Evolutionary conservation across 1,139 yeast genomes (phyloP).

Genomic region (Yamadazyma kanchanaburiensis): DNA sequence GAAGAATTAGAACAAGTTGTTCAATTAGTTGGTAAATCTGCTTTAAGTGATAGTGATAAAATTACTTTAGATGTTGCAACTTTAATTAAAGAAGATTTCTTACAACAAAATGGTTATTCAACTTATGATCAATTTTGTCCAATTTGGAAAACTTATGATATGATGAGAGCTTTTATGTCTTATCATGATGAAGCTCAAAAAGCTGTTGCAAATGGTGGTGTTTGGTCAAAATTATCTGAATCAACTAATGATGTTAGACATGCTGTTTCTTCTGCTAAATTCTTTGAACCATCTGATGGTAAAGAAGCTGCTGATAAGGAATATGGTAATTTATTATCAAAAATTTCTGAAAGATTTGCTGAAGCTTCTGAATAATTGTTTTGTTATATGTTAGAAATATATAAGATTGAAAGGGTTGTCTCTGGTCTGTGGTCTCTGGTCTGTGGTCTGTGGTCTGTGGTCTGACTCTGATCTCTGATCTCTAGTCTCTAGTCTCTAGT

Average conservation of each 20-base stretch:
- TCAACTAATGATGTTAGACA: conserved; percentile 88
- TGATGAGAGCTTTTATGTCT: conserved; percentile 92
- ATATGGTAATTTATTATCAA: conserved; percentile 70
- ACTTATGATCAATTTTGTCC: conserved; percentile 99
- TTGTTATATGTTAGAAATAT: background rate
- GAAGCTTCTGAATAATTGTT: conserved; percentile 79
- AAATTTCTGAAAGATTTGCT: conserved; percentile 86
- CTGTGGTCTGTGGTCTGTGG: no score
- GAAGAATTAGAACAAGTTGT: conserved; percentile 99
- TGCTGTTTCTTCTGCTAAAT: conserved; percentile 89
- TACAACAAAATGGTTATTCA: conserved; percentile 98
- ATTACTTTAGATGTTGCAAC: conserved; percentile 91
- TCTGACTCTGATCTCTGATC: no score
- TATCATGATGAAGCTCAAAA: conserved; percentile 97
- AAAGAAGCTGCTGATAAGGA: conserved; percentile 71
- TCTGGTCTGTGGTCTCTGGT: no score
- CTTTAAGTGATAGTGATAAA: conserved; percentile 93
- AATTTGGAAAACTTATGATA: conserved; percentile 96
- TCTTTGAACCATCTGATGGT: conserved; percentile 93
- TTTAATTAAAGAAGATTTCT: conserved; percentile 93
- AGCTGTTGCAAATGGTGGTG: conserved; percentile 90
- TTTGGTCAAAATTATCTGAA: conserved; percentile 90
- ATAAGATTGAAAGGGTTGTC: no score
- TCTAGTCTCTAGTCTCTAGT: no score
- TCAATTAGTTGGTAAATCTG: conserved; percentile 97